A percentile compares a stretch with the other conserved stretches of the same genome.
These are phyloP conservation scores for Discostella stelligera DNA, from an alignment of 352 stramenopile species.

Conservation along the genomic window DNA sequence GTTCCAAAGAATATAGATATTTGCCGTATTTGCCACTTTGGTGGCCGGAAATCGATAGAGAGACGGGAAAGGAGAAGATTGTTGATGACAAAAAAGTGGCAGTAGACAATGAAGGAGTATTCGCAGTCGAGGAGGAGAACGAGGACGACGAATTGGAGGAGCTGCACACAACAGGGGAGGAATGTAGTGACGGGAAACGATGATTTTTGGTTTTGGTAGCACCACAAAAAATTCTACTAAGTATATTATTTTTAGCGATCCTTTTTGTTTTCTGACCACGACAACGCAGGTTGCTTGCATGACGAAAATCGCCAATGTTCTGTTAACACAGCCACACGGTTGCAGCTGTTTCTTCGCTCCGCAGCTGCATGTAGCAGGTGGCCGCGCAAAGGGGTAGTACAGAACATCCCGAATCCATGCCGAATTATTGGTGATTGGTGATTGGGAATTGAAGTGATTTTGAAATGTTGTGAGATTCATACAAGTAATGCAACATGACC, in stretches of 20 bases:
- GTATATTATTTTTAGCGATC: too few relatives aligned
- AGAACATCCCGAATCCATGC: too few relatives aligned
- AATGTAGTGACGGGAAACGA: too few relatives aligned
- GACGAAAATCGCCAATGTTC: too few relatives aligned
- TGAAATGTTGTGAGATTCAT: neutral
- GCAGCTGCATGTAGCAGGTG: too few relatives aligned
- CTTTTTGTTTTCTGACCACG: too few relatives aligned
- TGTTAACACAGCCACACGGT: too few relatives aligned
- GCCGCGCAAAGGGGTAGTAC: too few relatives aligned
- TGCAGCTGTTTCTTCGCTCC: too few relatives aligned
- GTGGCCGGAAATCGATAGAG: constrained; percentile 71
- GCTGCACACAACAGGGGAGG: neutral
- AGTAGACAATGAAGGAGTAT: neutral
- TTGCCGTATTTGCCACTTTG: constrained; percentile 77
- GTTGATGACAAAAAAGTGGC: constrained; percentile 4
- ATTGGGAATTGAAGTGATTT: neutral
- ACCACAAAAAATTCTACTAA: too few relatives aligned
- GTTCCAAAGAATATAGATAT: constrained; percentile 61
- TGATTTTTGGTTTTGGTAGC: neutral
- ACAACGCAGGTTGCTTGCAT: too few relatives aligned
- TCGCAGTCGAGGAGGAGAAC: constrained; percentile 4
- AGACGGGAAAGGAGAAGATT: constrained; percentile 70
- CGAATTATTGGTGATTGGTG: too few relatives aligned
- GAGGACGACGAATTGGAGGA: constrained; percentile 10
- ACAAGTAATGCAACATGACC: neutral